Percentiles rank a stretch among this genome's conserved stretches.
phyloP scores from a whole-genome alignment of 2,329 filamentous ascomycete genomes.

The Monilinia polystroma region DNA sequence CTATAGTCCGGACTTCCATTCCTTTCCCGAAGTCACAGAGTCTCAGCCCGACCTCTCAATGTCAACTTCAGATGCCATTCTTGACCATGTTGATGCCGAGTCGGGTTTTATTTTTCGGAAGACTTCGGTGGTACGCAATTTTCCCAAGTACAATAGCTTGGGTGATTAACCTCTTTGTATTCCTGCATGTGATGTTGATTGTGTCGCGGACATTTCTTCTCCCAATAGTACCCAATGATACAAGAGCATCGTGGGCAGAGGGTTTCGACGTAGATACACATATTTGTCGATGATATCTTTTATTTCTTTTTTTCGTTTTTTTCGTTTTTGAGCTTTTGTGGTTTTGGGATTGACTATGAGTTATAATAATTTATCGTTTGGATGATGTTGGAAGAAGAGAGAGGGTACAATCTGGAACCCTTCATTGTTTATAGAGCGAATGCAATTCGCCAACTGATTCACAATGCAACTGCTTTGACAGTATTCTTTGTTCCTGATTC shows the following conservation, averaged over 20 bases:
- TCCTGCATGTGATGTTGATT: conserved; percentile 14
- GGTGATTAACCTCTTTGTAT: neutral
- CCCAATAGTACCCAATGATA: conserved; percentile 5
- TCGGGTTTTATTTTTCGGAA: neutral
- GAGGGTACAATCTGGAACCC: neutral
- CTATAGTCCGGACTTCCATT: neutral
- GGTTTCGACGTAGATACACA: conserved; percentile 17
- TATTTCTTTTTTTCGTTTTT: neutral
- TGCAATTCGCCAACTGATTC: neutral
- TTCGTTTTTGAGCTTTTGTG: neutral
- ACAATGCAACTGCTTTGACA: neutral
- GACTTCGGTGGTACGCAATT: conserved; percentile 3
- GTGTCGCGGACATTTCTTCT: neutral
- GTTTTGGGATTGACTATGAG: neutral
- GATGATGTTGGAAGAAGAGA: neutral
- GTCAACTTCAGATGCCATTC: neutral
- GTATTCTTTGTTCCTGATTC: conserved; percentile 9
- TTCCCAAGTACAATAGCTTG: conserved; percentile 1
- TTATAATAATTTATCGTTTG: neutral
- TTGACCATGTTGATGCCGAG: conserved; percentile 1
- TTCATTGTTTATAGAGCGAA: neutral
- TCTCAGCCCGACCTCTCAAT: neutral
- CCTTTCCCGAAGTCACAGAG: neutral
- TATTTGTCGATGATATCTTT: neutral
- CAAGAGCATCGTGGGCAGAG: neutral